Evolutionary conservation across 805 yeast genomes (phyloP), one percentile per base, ranked within the genome.

Genomic region (Wickerhamomyces subpelliculosus): DNA sequence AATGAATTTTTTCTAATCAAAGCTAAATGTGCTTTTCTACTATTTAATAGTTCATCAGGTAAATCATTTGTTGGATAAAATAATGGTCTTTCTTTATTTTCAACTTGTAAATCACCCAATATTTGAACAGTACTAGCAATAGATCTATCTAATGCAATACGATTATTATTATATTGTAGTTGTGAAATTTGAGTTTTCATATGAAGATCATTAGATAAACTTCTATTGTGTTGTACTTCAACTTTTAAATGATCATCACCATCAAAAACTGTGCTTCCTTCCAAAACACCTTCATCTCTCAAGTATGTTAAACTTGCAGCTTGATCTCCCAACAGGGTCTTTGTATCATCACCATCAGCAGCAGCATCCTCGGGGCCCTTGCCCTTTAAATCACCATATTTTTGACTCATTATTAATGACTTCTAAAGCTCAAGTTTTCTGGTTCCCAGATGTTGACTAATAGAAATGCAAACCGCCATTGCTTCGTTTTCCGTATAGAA

Each of bases 141-240:
- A 2, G 80, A 69, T 36, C 84, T 65, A 41, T 77, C 81, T 39
- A 89, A 64, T 1, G 81, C 70, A 0, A 76, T 64, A 39, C 83
- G 72, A 62, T 80, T 80, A 48, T 80, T 79, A 54, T 86, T 86
- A 57, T 84, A 90, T 43, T 76, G 83, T 40, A 82, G 61, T 54
- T 89, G 96, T 41, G 79, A 76, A 24, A 82, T 56, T 37, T 87
- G 81, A 1, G 81, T 66, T 33, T 68, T 64, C 42, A 68, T 51
- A n/a, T 67, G 58, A 17, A 46, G 51, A 32, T 58, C 61, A 23
- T 58, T 55, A 8, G 61, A 58, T 18, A 45, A 38, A 4, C 57
- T 51, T 40, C 54, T 43, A 22, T 29, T 33, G 32, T 54, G 34
- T 10, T 27, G 28, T 5, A 32, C 25, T 10, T 29, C 30, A n/a